Evolutionary conservation across 2,329 filamentous ascomycete genomes (phyloP).

Genomic region (Botrytis squamosa): DNA sequence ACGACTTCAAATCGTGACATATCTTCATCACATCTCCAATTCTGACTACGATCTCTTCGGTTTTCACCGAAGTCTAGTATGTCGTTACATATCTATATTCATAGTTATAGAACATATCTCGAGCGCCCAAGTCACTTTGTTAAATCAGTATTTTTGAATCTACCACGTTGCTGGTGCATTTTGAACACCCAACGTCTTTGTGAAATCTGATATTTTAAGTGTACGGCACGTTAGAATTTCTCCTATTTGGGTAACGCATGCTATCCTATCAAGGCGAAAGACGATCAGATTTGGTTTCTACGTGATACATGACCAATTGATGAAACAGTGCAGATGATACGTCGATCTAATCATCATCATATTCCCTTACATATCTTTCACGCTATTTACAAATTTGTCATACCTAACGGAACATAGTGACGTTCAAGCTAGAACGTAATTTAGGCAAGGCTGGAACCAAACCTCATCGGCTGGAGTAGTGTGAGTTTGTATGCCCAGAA

Average conservation of each 20-base stretch:
- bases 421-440: slow-evolving; percentile 5
- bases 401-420: neutral
- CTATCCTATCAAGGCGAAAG: neutral
- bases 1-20: neutral
- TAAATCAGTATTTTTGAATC: neutral
- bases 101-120: neutral
- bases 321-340: slow-evolving; percentile 3
- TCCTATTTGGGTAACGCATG: neutral
- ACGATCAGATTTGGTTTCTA: neutral
- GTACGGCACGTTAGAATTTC: neutral
- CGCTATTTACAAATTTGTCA: slow-evolving; percentile 2
- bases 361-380: neutral
- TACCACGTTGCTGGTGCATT: slow-evolving; percentile 5
- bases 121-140: neutral
- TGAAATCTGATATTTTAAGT: neutral
- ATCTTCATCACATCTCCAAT: slow-evolving; percentile 3
- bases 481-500: neutral
- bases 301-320: neutral
- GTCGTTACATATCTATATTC: neutral
- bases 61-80: neutral
- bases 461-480: neutral
- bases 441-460: neutral
- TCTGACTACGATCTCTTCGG: neutral
- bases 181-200: neutral
- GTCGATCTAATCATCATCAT: neutral